Conservation (phyloP, 352 stramenopile genomes). For the Pythium aphanidermatum region DNA sequence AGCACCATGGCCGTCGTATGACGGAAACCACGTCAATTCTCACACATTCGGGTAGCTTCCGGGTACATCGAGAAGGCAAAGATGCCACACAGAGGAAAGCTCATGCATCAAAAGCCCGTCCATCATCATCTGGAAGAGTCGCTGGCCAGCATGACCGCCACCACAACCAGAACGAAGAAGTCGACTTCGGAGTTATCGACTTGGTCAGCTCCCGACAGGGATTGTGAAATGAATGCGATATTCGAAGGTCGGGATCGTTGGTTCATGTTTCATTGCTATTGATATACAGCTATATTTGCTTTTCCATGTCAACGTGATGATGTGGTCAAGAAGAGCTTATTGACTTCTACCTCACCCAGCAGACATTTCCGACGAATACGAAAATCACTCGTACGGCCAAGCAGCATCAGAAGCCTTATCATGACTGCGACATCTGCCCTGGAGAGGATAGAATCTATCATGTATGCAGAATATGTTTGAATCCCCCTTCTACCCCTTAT, state of each 20-base stretch:
- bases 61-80: neutral
- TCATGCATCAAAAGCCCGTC: neutral
- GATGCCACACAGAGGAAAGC: neutral
- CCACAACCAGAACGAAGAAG: slow-evolving; percentile 9
- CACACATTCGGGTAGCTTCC: no score
- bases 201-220: slow-evolving; percentile 11
- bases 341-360: neutral
- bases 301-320: no score
- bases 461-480: no score
- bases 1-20: neutral
- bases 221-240: no score
- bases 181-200: slow-evolving; percentile 23
- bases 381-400: neutral
- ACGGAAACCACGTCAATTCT: no score
- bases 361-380: neutral
- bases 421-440: slow-evolving; percentile 37
- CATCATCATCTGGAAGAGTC: neutral
- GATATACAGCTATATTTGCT: neutral
- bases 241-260: neutral
- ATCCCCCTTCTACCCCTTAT: no score
- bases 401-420: neutral
- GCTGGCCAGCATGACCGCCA: neutral
- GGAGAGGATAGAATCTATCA: slow-evolving; percentile 47
- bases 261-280: neutral
- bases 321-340: no score